These are phyloP conservation scores for Candida tunisiensis DNA, from an alignment of 1,139 yeast species.

Conservation along the genomic window DNA sequence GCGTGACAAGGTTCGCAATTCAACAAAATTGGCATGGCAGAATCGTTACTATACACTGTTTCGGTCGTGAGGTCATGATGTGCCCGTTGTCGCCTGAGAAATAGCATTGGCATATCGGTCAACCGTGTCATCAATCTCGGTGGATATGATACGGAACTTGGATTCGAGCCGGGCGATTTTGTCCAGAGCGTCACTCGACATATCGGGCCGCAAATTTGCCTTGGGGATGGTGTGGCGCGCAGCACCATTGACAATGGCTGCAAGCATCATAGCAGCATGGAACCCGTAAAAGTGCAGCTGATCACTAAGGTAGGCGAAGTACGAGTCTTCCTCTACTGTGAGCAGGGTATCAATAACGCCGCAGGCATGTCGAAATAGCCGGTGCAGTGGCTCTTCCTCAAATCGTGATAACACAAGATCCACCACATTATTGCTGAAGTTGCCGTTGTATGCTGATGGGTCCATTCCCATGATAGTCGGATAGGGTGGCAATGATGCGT, in stretches of 20 bases:
- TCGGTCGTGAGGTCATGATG: too few species aligned
- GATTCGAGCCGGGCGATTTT: background rate
- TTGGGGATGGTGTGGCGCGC: background rate
- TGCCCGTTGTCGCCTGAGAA: background rate
- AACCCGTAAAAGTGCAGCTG: slow-evolving; percentile 33
- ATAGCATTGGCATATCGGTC: slow-evolving; percentile 3
- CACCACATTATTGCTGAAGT: background rate
- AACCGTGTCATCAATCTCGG: background rate
- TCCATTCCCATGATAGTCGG: background rate
- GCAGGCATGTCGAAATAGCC: background rate
- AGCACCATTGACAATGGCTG: slow-evolving; percentile 10
- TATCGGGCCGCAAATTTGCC: background rate
- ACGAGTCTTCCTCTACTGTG: slow-evolving; percentile 36
- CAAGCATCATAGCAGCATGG: slow-evolving; percentile 28
- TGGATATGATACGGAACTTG: background rate
- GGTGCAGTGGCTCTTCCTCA: background rate
- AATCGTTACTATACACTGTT: too few species aligned
- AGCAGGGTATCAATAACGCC: slow-evolving; percentile 26
- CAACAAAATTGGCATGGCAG: too few species aligned
- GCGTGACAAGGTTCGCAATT: too few species aligned
- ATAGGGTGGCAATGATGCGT: background rate
- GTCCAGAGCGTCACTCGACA: background rate
- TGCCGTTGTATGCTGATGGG: background rate
- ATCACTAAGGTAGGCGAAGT: slow-evolving; percentile 53
- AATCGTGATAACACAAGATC: background rate